Evolutionary conservation across 495 filamentous ascomycete genomes (phyloP).

Genomic region (Hypoxylon trugodes): DNA sequence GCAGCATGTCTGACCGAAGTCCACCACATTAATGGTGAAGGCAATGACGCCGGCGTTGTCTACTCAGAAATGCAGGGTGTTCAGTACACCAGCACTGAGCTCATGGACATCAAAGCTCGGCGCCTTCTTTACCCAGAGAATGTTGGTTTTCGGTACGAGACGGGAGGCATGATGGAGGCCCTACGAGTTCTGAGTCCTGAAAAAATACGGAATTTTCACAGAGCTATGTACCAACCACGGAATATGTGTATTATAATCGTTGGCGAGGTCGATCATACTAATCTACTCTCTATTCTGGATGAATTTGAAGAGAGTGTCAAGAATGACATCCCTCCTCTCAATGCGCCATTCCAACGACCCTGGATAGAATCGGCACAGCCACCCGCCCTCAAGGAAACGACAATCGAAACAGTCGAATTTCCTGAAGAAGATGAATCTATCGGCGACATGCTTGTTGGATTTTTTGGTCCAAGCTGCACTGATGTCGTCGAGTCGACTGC

Average conservation of each 20-base stretch:
- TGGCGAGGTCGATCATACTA: slow-evolving; percentile 84
- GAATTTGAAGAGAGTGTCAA: slow-evolving; percentile 88
- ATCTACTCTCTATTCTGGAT: slow-evolving; percentile 83
- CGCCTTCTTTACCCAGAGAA: slow-evolving; percentile 87
- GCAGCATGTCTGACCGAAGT: slow-evolving; percentile 95
- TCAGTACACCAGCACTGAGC: slow-evolving; percentile 80
- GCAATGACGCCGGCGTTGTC: slow-evolving; percentile 95
- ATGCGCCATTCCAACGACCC: slow-evolving; percentile 80
- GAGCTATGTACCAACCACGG: slow-evolving; percentile 97
- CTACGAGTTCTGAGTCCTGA: slow-evolving; percentile 86
- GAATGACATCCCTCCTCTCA: slow-evolving; percentile 75
- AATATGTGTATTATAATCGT: slow-evolving; percentile 91
- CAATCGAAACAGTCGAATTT: slow-evolving; percentile 83
- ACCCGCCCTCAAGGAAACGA: slow-evolving; percentile 71
- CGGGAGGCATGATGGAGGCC: slow-evolving; percentile 94
- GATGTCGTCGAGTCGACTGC: slow-evolving; percentile 71
- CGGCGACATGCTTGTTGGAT: slow-evolving; percentile 83
- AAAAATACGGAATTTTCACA: slow-evolving; percentile 90
- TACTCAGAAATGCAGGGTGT: slow-evolving; percentile 99
- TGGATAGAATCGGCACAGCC: slow-evolving; percentile 89
- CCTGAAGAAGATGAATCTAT: slow-evolving; percentile 95
- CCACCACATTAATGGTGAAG: slow-evolving; percentile 90
- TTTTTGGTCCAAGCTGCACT: slow-evolving; percentile 82
- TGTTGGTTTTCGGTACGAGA: slow-evolving; percentile 94
- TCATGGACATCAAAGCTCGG: slow-evolving; percentile 82